Evolutionary conservation across 2,329 filamentous ascomycete species (phyloP).

Genomic region (Colletotrichum incanum): DNA sequence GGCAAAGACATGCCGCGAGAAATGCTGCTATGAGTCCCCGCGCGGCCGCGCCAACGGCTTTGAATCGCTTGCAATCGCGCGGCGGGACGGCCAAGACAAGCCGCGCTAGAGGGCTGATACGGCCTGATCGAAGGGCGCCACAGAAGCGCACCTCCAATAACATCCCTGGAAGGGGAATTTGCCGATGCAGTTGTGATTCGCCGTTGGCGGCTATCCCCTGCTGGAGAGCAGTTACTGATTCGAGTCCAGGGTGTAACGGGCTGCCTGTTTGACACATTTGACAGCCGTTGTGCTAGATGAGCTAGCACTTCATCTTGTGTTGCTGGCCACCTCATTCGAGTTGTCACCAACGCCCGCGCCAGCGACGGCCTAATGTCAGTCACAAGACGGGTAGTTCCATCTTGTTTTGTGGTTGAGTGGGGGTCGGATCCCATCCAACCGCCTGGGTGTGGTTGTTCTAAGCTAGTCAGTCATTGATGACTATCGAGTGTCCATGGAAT

Average conservation of each 20-base stretch:
- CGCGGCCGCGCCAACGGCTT: not conserved
- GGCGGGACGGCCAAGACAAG: not conserved
- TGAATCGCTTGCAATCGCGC: not conserved
- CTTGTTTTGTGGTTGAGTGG: not conserved
- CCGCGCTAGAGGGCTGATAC: not conserved
- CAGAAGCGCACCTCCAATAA: not conserved
- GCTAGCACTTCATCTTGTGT: not conserved
- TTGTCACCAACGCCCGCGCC: not conserved
- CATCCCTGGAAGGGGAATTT: not conserved
- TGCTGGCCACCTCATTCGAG: not conserved
- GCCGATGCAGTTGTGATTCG: constrained; percentile 15
- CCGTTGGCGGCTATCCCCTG: not conserved
- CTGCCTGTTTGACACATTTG: constrained; percentile 14
- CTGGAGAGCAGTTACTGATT: not conserved
- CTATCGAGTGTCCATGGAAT: too few species aligned
- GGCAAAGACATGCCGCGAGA: not conserved
- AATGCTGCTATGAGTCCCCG: not conserved
- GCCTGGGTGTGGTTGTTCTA: not conserved
- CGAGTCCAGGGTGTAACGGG: not conserved
- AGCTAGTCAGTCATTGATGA: not conserved
- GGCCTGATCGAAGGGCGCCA: constrained; percentile 18
- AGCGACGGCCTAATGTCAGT: not conserved
- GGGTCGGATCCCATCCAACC: not conserved
- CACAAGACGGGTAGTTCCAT: not conserved
- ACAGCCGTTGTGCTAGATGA: constrained; percentile 3